Conservation (phyloP, 2,329 filamentous ascomycete genomes). For the Aspergillus aculeatinus region DNA sequence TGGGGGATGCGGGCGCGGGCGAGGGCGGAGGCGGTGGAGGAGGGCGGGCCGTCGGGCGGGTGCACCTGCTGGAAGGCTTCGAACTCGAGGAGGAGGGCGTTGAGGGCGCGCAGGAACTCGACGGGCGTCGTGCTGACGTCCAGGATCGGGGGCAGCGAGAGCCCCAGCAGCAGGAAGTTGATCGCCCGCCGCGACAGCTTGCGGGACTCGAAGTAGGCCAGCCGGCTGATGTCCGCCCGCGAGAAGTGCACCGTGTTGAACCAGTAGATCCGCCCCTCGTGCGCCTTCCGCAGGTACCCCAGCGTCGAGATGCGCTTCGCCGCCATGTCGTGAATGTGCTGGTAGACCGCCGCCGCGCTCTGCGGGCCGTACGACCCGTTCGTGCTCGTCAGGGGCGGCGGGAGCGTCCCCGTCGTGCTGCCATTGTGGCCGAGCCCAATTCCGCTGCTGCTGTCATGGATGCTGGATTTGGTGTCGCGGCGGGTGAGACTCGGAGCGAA, state of each 20-base stretch:
- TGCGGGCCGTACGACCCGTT: conserved; percentile 42
- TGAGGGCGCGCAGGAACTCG: conserved; percentile 85
- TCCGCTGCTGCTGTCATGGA: conserved; percentile 21
- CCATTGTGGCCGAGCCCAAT: not conserved
- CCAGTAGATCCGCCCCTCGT: conserved; percentile 95
- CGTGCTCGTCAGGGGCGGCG: conserved; percentile 33
- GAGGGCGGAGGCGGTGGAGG: conserved; percentile 67
- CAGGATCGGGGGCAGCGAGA: conserved; percentile 84
- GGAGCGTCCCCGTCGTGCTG: conserved; percentile 25
- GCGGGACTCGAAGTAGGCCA: conserved; percentile 81
- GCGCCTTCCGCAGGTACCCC: conserved; percentile 91
- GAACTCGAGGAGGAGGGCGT: conserved; percentile 84
- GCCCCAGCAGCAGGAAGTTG: conserved; percentile 87
- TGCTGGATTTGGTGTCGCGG: conserved; percentile 37
- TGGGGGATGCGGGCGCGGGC: conserved; percentile 76
- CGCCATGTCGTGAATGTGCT: conserved; percentile 77
- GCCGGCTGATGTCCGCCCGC: conserved; percentile 71
- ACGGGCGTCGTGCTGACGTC: conserved; percentile 76
- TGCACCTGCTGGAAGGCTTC: conserved; percentile 90
- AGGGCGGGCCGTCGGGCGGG: conserved; percentile 69
- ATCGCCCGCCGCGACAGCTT: conserved; percentile 87
- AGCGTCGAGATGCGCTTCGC: conserved; percentile 92
- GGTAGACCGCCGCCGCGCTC: conserved; percentile 58
- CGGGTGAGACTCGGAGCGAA: conserved; percentile 35
- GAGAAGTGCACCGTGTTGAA: conserved; percentile 96